Base-by-base conservation (phyloP, 2,329 filamentous ascomycete genomes). In the Purpureocillium takamizusanense region DNA sequence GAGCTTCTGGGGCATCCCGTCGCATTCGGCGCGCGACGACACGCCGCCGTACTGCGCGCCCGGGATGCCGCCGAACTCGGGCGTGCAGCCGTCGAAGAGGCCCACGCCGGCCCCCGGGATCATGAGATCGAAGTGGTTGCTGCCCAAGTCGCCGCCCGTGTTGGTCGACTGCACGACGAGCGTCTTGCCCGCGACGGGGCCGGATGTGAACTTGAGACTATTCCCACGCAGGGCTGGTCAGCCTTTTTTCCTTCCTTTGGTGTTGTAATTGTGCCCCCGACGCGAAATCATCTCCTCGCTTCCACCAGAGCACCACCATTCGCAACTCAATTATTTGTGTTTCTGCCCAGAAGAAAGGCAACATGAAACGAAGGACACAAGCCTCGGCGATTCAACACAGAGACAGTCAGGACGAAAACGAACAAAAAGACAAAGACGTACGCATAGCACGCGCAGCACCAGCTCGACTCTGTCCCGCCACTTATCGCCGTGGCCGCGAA, bases 371-470 rank as follows among this genome's bases (percentile, higher is more conserved):
- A 10, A 25, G 21, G n/a, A n/a, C n/a, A n/a, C n/a, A n/a, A n/a
- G n/a, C n/a, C n/a, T n/a, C n/a, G n/a, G n/a, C n/a, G n/a, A n/a
- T n/a, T n/a, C n/a, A n/a, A n/a, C n/a, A n/a, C n/a, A n/a, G n/a
- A n/a, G n/a, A n/a, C n/a, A n/a, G n/a, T n/a, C n/a, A n/a, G n/a
- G n/a, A n/a, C n/a, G n/a, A n/a, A n/a, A n/a, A n/a, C n/a, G n/a
- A n/a, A n/a, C n/a, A n/a, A n/a, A n/a, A n/a, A n/a, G n/a, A n/a
- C n/a, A n/a, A 27, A 12, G 31, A 49, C 59, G 51, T 35, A 65
- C 60, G 74, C 66, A 51, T 80, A 82, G 57, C 78, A 82, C 36
- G 69, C 72, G 53, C 80, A 84, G 61, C 80, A 84, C 74, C 76
- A 81, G n/a, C 59, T 66, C 1, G 63, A 60, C 55, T 83, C 79